Base-by-base conservation (phyloP, 345 rosid genomes). In the Camelina sativa region DNA sequence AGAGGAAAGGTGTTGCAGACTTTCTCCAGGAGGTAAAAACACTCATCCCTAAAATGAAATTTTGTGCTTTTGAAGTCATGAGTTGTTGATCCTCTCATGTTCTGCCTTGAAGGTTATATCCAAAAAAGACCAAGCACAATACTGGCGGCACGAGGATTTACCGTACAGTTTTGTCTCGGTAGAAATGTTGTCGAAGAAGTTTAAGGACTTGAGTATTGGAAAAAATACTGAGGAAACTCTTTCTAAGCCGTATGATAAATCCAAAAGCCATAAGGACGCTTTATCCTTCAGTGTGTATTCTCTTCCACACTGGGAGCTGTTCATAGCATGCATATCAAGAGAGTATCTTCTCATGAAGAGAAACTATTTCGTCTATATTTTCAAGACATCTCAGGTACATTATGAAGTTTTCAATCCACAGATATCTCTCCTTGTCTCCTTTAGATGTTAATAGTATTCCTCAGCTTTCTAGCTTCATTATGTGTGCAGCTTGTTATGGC, bases 311-410 rank as follows among this genome's bases (percentile, higher is more conserved):
- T 80, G 81, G 78, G 86, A 88, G 46, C 79, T 93, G 66, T 51
- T 91, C 62, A 85, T 84, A 69, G 92, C 96, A 74, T 91, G 97
- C 87, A 64, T 85, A 44, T 80, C 89, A 12, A 84, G 96, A 82
- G 98, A 93, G 78, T 67, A 58, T 74, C 80, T 91, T 78, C 89
- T 93, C 47, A 93, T 93, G 96, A 93, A 91, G 87, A 88, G 98
- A 73, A 91, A 91, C 79, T 89, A 90, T 0, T 91, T 93, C 67
- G 78, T 89, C 82, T 91, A 93, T 74, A 71, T 86, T 30, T 93
- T 91, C 84, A 87, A 81, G 74, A 69, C 82, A 1, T 8, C 0
- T 50, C 88, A 84, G 74, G 88, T 88, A 59, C 60, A 22, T n/a
- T 37, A 0, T 15, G 13, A 51, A 59, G 52, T 44, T 78, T 40